phyloP scores from a whole-genome alignment of 1,284 basidiomycete genomes.

The Moesziomyces sp. region DNA sequence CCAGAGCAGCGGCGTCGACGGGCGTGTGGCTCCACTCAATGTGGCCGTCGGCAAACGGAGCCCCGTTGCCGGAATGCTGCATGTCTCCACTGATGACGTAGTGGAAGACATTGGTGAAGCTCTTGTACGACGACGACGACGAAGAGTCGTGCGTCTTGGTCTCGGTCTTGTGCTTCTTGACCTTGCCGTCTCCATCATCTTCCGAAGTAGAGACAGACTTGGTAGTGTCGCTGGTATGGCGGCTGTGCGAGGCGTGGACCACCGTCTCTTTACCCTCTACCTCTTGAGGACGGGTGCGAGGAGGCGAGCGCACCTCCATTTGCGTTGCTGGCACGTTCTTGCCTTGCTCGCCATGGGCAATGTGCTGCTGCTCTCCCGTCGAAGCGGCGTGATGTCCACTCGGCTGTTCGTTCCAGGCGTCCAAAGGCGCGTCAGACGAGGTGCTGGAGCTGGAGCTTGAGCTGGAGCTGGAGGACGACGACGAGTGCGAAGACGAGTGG shows the following conservation, averaged over 20 bases:
- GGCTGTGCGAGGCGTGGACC: constrained; percentile 3
- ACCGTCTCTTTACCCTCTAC: not conserved
- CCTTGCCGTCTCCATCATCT: constrained; percentile 7
- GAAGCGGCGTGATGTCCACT: not conserved
- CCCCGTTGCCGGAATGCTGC: constrained; percentile 11
- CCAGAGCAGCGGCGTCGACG: not conserved
- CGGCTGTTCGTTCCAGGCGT: not conserved
- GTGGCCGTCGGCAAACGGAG: constrained; percentile 26
- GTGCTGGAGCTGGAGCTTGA: too few relatives aligned
- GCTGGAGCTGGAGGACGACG: constrained; percentile 5
- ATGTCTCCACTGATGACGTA: constrained; percentile 28
- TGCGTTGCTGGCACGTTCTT: not conserved
- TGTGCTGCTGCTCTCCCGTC: too few relatives aligned
- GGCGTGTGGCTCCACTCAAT: constrained; percentile 34
- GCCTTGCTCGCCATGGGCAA: too few relatives aligned
- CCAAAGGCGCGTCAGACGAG: too few relatives aligned
- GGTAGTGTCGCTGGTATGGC: not conserved
- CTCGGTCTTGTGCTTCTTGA: not conserved
- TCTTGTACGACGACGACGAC: constrained; percentile 20
- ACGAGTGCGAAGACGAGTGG: constrained; percentile 21
- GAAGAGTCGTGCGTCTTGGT: constrained; percentile 9
- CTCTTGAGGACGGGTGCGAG: not conserved
- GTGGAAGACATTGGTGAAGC: constrained; percentile 16
- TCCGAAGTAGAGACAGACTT: constrained; percentile 1
- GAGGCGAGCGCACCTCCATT: not conserved